Conservation (phyloP, 2,329 filamentous ascomycete genomes). For the Trichoderma citrinoviride region DNA sequence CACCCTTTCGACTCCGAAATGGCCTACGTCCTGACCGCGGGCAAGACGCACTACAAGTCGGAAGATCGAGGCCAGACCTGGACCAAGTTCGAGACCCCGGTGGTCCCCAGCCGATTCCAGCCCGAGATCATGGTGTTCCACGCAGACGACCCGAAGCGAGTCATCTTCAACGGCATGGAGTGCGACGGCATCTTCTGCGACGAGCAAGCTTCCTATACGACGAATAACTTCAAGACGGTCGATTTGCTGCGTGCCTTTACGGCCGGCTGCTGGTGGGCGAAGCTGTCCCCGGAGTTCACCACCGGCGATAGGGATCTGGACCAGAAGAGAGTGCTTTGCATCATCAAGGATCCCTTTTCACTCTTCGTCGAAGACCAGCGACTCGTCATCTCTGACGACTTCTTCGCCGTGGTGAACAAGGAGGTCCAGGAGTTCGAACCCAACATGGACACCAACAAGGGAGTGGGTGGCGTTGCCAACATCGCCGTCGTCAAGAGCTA, state of each 20-base stretch:
- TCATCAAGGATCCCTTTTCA: conserved; percentile 70
- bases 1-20: conserved; percentile 76
- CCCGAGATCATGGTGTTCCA: conserved; percentile 68
- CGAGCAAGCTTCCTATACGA: conserved; percentile 70
- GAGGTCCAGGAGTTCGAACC: conserved; percentile 68
- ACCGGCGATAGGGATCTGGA: conserved; percentile 65
- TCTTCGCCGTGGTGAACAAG: conserved; percentile 58
- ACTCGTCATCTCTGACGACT: conserved; percentile 78
- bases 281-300: conserved; percentile 69
- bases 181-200: conserved; percentile 64
- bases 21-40: conserved; percentile 74
- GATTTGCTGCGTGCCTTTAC: conserved; percentile 66
- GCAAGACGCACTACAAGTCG: conserved; percentile 76
- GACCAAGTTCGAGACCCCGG: conserved; percentile 66
- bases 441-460: conserved; percentile 68
- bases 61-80: conserved; percentile 79
- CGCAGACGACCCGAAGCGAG: conserved; percentile 75
- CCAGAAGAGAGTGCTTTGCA: conserved; percentile 72
- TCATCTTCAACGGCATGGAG: conserved; percentile 77
- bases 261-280: conserved; percentile 83
- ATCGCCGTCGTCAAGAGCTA: conserved; percentile 83
- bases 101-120: conserved; percentile 54
- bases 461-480: conserved; percentile 76
- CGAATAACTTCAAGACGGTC: conserved; percentile 74
- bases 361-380: conserved; percentile 71